Percentiles rank a stretch among this genome's conserved stretches.
phyloP scores from a whole-genome alignment of 1,284 basidiomycete genomes.

The Macrocystidia cucumis region DNA sequence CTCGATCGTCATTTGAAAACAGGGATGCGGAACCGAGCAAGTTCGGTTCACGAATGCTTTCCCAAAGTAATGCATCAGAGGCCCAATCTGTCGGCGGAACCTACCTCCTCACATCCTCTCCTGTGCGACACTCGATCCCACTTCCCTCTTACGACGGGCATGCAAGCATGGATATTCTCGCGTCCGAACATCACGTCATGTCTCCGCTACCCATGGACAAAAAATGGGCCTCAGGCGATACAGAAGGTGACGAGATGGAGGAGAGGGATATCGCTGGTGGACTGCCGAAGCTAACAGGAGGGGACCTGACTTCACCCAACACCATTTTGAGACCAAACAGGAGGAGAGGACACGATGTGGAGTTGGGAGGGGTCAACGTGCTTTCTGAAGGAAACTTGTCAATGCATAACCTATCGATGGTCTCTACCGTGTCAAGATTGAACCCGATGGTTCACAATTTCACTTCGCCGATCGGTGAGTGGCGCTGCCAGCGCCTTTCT shows the following conservation, averaged over 20 bases:
- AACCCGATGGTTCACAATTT: slow-evolving; percentile 17
- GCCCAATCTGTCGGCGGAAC: slow-evolving; percentile 15
- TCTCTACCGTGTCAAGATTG: slow-evolving; percentile 15
- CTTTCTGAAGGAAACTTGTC: slow-evolving; percentile 28
- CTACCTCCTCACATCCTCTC: slow-evolving; percentile 24
- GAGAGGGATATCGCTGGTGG: slow-evolving; percentile 9
- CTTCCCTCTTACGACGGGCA: slow-evolving; percentile 13
- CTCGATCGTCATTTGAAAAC: slow-evolving; percentile 12
- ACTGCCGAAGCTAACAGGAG: slow-evolving; percentile 13
- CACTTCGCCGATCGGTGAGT: slow-evolving; percentile 16
- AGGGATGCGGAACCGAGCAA: slow-evolving; percentile 5
- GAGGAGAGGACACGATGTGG: slow-evolving; percentile 28
- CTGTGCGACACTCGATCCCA: slow-evolving; percentile 16
- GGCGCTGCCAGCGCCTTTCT: too few species aligned
- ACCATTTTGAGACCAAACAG: slow-evolving; percentile 35
- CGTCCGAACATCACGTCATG: slow-evolving; percentile 1
- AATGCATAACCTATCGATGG: slow-evolving; percentile 23
- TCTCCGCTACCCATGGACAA: slow-evolving; percentile 7
- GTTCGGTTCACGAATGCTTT: slow-evolving; percentile 10
- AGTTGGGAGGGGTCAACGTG: slow-evolving; percentile 25
- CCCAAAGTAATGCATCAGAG: slow-evolving; percentile 12
- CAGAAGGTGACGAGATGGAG: slow-evolving; percentile 8
- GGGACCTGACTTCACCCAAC: not conserved
- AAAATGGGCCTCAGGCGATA: slow-evolving; percentile 18
- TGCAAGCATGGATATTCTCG: slow-evolving; percentile 11